Percentiles rank a stretch among this genome's conserved stretches.
Evolutionary conservation across 148 eudicot genomes (phyloP).

Genomic region (Rheum nobile): DNA sequence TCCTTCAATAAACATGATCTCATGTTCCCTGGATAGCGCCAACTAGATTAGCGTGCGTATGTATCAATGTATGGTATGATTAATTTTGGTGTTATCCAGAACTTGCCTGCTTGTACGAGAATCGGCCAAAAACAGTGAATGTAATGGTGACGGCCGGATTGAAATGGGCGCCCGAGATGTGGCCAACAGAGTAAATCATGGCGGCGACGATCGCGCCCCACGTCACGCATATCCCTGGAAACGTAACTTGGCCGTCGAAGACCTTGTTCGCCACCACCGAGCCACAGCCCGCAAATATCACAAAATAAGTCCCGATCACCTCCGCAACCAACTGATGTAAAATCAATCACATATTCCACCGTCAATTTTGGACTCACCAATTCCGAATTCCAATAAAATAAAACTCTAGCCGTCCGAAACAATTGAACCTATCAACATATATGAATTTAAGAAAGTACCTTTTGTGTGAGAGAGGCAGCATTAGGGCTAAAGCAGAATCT

Average conservation of each 20-base stretch:
- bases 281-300: constrained; percentile 77
- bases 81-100: not conserved
- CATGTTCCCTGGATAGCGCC: too few relatives aligned
- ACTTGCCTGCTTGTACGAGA: constrained; percentile 50
- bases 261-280: constrained; percentile 55
- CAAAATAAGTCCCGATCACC: constrained; percentile 51
- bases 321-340: constrained; percentile 45
- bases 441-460: not conserved
- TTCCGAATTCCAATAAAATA: not conserved
- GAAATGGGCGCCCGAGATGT: constrained; percentile 84
- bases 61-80: too few relatives aligned
- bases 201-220: constrained; percentile 87
- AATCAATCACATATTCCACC: not conserved
- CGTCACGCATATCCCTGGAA: constrained; percentile 68
- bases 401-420: not conserved
- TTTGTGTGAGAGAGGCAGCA: not conserved
- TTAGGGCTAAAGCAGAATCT: constrained; percentile 3
- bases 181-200: constrained; percentile 72
- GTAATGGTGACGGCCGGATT: constrained; percentile 84
- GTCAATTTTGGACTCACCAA: too few relatives aligned
- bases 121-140: constrained; percentile 45
- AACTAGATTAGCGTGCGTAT: too few relatives aligned
- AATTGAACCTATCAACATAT: not conserved
- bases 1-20: too few relatives aligned
- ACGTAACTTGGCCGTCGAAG: constrained; percentile 45